A percentile compares a stretch with the other conserved stretches of the same genome.
Conservation (phyloP, 148 eudicot species). For the Limonium bicolor region DNA sequence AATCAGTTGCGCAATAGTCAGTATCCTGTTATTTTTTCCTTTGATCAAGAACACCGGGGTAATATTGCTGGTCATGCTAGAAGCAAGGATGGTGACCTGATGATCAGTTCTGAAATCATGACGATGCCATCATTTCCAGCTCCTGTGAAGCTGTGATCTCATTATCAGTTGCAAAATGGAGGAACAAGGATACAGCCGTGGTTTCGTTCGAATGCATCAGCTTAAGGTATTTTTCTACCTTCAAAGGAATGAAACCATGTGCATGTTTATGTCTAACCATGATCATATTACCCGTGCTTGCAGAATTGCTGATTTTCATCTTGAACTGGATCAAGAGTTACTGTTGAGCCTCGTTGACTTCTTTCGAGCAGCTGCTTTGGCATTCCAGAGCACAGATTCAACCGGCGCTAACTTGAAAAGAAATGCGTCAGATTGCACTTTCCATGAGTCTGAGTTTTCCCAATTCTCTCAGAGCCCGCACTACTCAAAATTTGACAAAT, state of each 20-base stretch:
- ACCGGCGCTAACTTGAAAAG: slow-evolving; percentile 16
- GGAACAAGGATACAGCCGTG: slow-evolving; percentile 45
- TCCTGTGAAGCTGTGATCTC: slow-evolving; percentile 44
- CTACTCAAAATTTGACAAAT: slow-evolving; percentile 6
- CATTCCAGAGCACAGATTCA: slow-evolving; percentile 25
- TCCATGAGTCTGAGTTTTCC: slow-evolving; percentile 11
- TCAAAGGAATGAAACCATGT: neutral
- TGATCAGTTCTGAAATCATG: slow-evolving; percentile 23
- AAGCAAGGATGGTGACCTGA: slow-evolving; percentile 31
- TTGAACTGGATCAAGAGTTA: slow-evolving; percentile 84
- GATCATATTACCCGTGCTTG: slow-evolving; percentile 13
- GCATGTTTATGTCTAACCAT: neutral
- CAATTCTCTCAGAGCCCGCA: slow-evolving; percentile 14
- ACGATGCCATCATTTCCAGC: slow-evolving; percentile 22
- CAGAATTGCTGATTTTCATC: slow-evolving; percentile 79
- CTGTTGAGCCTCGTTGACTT: slow-evolving; percentile 61
- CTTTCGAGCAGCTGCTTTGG: slow-evolving; percentile 31
- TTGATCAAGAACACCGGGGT: slow-evolving; percentile 41
- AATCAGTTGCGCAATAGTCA: slow-evolving; percentile 70
- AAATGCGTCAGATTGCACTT: slow-evolving; percentile 12
- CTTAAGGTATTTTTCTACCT: slow-evolving; percentile 49
- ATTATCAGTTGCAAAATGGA: slow-evolving; percentile 75
- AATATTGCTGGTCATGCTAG: slow-evolving; percentile 23
- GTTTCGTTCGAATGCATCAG: slow-evolving; percentile 63
- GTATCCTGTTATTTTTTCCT: slow-evolving; percentile 77